Conservation (phyloP, 1,284 basidiomycete genomes). For the Trametes pubescens region DNA sequence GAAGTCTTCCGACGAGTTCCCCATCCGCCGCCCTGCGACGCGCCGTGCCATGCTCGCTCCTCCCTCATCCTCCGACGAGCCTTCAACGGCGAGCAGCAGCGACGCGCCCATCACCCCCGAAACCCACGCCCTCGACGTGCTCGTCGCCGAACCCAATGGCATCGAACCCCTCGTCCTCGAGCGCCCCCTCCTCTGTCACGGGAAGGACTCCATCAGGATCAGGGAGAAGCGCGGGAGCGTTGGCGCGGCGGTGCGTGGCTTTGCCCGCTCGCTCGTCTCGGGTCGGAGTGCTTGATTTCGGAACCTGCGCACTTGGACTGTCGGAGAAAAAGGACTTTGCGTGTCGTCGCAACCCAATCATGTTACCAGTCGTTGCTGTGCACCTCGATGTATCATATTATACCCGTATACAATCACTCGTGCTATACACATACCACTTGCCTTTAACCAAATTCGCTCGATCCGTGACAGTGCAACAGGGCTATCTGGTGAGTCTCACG, state of each 20-base stretch:
- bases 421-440: too few relatives aligned
- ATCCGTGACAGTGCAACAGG: too few relatives aligned
- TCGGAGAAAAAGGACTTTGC: neutral
- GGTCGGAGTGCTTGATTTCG: neutral
- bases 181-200: slow-evolving; percentile 6
- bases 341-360: neutral
- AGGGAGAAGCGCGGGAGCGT: neutral
- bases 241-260: neutral
- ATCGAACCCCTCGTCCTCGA: slow-evolving; percentile 20
- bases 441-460: too few relatives aligned
- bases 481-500: too few relatives aligned
- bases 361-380: neutral
- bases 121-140: slow-evolving; percentile 30
- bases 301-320: neutral
- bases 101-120: slow-evolving; percentile 35
- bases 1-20: slow-evolving; percentile 27
- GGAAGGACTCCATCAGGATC: slow-evolving; percentile 5
- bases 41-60: slow-evolving; percentile 13
- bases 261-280: slow-evolving; percentile 5
- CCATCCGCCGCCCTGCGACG: slow-evolving; percentile 23
- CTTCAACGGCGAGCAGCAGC: slow-evolving; percentile 14
- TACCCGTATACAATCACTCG: too few relatives aligned
- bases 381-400: too few relatives aligned
- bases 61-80: neutral
- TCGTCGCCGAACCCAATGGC: slow-evolving; percentile 19